Percentiles rank a stretch among this genome's conserved stretches.
phyloP scores from a whole-genome alignment of 1,284 basidiomycete genomes.

The Heterobasidion occidentale region DNA sequence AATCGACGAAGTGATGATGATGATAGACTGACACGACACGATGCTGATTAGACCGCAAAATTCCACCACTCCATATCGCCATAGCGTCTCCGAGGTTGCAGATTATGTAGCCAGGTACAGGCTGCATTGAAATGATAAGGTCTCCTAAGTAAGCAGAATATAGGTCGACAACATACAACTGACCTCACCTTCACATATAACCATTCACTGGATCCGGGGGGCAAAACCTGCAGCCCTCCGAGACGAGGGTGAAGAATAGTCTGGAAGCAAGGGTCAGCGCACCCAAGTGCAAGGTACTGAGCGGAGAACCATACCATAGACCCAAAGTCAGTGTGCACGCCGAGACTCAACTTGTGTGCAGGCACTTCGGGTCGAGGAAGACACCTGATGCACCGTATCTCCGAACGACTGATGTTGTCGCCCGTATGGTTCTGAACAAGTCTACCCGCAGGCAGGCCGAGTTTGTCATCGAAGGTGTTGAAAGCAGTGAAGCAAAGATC shows the following conservation, averaged over 20 bases:
- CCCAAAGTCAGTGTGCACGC: constrained; percentile 31
- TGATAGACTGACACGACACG: constrained; percentile 12
- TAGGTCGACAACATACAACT: too few species aligned
- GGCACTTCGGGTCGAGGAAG: constrained; percentile 12
- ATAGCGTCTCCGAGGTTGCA: constrained; percentile 31
- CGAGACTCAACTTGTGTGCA: constrained; percentile 20
- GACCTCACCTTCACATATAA: constrained; percentile 57
- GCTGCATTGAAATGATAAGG: constrained; percentile 12
- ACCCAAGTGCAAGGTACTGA: constrained; percentile 23
- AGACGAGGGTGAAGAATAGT: constrained; percentile 64
- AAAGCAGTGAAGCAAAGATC: constrained; percentile 25
- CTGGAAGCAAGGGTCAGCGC: constrained; percentile 19
- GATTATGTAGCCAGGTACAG: constrained; percentile 22
- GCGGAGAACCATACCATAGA: constrained; percentile 14
- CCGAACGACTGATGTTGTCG: constrained; percentile 27
- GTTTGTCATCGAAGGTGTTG: constrained; percentile 20
- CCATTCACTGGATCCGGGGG: constrained; percentile 59
- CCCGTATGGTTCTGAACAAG: constrained; percentile 21
- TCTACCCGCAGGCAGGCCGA: constrained; percentile 23
- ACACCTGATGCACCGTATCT: constrained; percentile 29
- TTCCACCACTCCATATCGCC: constrained; percentile 32
- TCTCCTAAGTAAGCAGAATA: too few species aligned
- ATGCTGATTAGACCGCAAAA: constrained; percentile 24
- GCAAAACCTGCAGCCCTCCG: constrained; percentile 65
- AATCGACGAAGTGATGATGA: too few species aligned